These are phyloP conservation scores for Nemania serpens DNA, from an alignment of 2,329 filamentous ascomycete species.

Conservation along the genomic window DNA sequence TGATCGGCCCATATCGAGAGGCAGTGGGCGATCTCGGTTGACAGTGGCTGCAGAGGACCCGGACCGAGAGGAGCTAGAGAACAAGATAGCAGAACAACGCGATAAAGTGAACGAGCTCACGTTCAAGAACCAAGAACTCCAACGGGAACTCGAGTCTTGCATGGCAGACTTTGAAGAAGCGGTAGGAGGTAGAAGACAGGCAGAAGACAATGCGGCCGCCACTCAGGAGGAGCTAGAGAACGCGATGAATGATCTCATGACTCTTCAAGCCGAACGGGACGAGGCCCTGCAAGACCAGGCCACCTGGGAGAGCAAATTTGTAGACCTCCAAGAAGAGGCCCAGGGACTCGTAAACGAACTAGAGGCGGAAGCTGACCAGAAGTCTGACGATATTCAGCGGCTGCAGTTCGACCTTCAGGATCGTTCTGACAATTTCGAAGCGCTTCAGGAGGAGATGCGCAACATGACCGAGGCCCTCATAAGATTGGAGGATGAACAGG, in stretches of 20 bases:
- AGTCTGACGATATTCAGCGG: slow-evolving; percentile 70
- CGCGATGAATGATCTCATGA: slow-evolving; percentile 78
- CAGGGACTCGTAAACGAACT: slow-evolving; percentile 69
- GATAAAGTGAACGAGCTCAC: slow-evolving; percentile 87
- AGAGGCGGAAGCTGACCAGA: slow-evolving; percentile 74
- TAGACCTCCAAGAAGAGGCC: slow-evolving; percentile 64
- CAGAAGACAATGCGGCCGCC: slow-evolving; percentile 61
- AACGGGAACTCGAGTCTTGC: slow-evolving; percentile 79
- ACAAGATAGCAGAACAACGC: slow-evolving; percentile 78
- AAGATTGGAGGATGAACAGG: slow-evolving; percentile 86
- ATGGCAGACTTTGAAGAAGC: slow-evolving; percentile 79
- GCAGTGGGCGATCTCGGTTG: slow-evolving; percentile 69
- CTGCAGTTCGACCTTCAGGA: slow-evolving; percentile 74
- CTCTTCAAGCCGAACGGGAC: slow-evolving; percentile 81
- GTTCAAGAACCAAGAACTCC: slow-evolving; percentile 86
- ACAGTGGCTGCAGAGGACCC: slow-evolving; percentile 68
- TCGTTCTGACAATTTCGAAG: slow-evolving; percentile 83
- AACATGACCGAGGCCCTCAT: slow-evolving; percentile 86
- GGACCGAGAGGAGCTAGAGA: slow-evolving; percentile 85
- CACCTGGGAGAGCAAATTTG: slow-evolving; percentile 64
- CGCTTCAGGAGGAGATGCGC: slow-evolving; percentile 93
- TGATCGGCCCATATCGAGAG: slow-evolving; percentile 73
- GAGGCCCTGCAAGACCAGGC: slow-evolving; percentile 73
- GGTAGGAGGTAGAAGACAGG: slow-evolving; percentile 64
- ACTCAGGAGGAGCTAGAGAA: slow-evolving; percentile 83